Conservation (phyloP, 768 basidiomycete genomes). For the Agaricus bisporus region DNA sequence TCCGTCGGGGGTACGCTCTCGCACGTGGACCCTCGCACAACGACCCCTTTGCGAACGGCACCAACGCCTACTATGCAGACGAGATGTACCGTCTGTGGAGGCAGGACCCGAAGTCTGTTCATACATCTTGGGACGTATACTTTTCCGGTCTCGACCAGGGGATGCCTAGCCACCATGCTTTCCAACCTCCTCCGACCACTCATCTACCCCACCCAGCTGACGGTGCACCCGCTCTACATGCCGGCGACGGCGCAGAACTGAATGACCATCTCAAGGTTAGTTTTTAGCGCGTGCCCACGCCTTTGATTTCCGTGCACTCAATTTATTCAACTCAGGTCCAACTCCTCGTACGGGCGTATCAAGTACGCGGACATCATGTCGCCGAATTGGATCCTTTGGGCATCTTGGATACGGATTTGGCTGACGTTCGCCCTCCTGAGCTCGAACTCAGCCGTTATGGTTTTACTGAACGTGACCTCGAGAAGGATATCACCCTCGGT, state of each 20-base stretch:
- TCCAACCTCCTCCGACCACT: slow-evolving; percentile 75
- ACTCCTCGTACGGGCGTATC: slow-evolving; percentile 96
- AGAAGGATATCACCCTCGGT: slow-evolving; percentile 91
- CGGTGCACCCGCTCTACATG: slow-evolving; percentile 73
- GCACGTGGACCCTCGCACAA: slow-evolving; percentile 55
- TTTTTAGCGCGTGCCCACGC: slow-evolving; percentile 8
- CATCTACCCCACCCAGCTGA: slow-evolving; percentile 67
- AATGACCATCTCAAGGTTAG: slow-evolving; percentile 91
- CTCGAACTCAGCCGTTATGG: slow-evolving; percentile 93
- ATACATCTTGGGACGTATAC: slow-evolving; percentile 91
- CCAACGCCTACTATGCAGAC: slow-evolving; percentile 92
- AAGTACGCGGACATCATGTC: slow-evolving; percentile 96
- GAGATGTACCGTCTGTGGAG: slow-evolving; percentile 95
- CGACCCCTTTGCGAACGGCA: slow-evolving; percentile 88
- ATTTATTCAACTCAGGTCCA: slow-evolving; percentile 59
- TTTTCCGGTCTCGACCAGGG: slow-evolving; percentile 93
- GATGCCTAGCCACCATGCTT: slow-evolving; percentile 71
- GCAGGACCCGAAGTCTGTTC: slow-evolving; percentile 87
- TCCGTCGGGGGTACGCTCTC: slow-evolving; percentile 5
- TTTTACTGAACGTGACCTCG: slow-evolving; percentile 89
- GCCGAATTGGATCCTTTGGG: slow-evolving; percentile 96
- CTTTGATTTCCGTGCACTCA: slow-evolving; percentile 4
- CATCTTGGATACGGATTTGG: slow-evolving; percentile 85
- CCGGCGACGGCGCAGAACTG: slow-evolving; percentile 67
- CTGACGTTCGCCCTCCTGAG: slow-evolving; percentile 74